A percentile compares a stretch with the other conserved stretches of the same genome.
Evolutionary conservation across 1,139 yeast species (phyloP).

Genomic region (Scheffersomyces cryptocercus): DNA sequence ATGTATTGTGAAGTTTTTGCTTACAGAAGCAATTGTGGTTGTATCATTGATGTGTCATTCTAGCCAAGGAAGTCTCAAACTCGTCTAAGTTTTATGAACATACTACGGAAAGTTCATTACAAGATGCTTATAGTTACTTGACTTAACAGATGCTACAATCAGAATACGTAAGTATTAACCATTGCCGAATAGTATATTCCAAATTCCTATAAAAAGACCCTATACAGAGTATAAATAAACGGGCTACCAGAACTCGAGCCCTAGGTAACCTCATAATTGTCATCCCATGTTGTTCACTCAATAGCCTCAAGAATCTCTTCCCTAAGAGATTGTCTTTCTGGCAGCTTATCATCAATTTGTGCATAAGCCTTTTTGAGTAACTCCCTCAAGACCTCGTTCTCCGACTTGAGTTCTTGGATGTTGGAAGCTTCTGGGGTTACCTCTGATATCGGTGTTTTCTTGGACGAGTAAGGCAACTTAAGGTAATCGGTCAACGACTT

Average conservation of each 20-base stretch:
- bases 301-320: background rate
- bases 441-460: constrained; percentile 7
- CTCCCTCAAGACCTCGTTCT: constrained; percentile 26
- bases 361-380: constrained; percentile 28
- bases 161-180: no score
- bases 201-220: background rate
- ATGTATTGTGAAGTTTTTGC: no score
- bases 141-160: no score
- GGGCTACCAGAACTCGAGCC: constrained; percentile 2
- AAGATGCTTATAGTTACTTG: no score
- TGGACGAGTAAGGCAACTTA: constrained; percentile 22
- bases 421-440: constrained; percentile 14
- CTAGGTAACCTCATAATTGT: constrained; percentile 13
- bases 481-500: constrained; percentile 27
- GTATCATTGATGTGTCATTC: no score
- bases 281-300: constrained; percentile 1
- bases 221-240: constrained; percentile 1
- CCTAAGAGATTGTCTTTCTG: constrained; percentile 3
- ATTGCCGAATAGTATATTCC: no score
- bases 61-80: no score
- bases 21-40: no score
- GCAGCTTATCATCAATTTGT: constrained; percentile 19
- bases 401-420: constrained; percentile 16
- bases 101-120: no score
- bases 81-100: no score